These are phyloP conservation scores for Suhomyces yuchorum DNA, from an alignment of 1,139 yeast genomes.

Conservation along the genomic window DNA sequence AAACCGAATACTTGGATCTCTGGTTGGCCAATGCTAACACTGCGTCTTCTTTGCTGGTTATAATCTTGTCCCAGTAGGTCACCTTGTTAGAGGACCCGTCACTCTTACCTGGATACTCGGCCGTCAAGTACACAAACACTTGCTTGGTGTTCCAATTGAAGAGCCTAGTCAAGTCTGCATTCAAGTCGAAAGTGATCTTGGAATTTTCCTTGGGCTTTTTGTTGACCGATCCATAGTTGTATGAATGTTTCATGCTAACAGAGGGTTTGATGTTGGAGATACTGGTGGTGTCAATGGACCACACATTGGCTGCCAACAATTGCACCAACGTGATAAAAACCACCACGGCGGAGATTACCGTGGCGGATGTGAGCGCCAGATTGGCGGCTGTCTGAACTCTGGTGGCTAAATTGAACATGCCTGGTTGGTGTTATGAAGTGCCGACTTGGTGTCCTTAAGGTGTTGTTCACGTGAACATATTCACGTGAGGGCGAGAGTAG, in stretches of 20 bases:
- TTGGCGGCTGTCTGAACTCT: constrained; percentile 58
- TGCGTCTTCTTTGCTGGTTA: constrained; percentile 61
- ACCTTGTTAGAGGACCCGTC: constrained; percentile 60
- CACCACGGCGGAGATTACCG: constrained; percentile 48
- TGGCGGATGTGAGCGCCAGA: constrained; percentile 55
- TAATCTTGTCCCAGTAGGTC: constrained; percentile 89
- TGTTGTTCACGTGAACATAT: no score
- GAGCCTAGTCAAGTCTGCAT: constrained; percentile 63
- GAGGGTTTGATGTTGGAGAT: constrained; percentile 42
- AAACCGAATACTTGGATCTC: constrained; percentile 78
- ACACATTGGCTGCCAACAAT: constrained; percentile 47
- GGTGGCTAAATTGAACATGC: constrained; percentile 44
- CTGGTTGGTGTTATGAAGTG: not conserved
- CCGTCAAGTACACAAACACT: constrained; percentile 84
- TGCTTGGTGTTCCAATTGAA: constrained; percentile 98
- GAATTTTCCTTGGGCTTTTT: constrained; percentile 81
- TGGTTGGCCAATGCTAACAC: constrained; percentile 51
- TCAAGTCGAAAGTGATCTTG: constrained; percentile 69
- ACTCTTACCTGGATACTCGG: constrained; percentile 74
- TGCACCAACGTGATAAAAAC: constrained; percentile 53
- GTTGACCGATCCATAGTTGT: constrained; percentile 70
- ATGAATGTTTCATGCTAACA: constrained; percentile 59
- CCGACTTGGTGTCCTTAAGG: no score
- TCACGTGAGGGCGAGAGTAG: no score
- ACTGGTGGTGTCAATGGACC: constrained; percentile 44